Percentiles rank a stretch among this genome's conserved stretches.
These are phyloP conservation scores for Coccinonectria pachysandricola DNA, from an alignment of 2,329 filamentous ascomycete species.

Conservation along the genomic window DNA sequence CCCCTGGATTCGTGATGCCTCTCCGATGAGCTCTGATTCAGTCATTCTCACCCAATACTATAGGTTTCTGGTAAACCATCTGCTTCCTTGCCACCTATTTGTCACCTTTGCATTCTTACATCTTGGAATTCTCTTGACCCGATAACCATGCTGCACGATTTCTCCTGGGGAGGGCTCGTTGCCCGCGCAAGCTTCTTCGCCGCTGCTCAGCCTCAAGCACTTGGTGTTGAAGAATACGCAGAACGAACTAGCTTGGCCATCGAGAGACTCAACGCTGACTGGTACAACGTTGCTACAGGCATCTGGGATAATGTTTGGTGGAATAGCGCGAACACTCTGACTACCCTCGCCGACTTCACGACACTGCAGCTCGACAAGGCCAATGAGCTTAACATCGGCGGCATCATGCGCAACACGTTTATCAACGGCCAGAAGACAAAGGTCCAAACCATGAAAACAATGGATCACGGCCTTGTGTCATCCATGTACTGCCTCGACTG, in stretches of 20 bases:
- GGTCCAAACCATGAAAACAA: constrained; percentile 28
- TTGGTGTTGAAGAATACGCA: constrained; percentile 20
- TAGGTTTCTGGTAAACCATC: constrained; percentile 3
- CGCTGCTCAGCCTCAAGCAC: constrained; percentile 10
- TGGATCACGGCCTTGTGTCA: constrained; percentile 26
- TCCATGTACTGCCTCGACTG: constrained; percentile 28
- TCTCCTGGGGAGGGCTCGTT: constrained; percentile 15
- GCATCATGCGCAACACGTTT: constrained; percentile 35
- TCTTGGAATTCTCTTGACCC: too few relatives aligned
- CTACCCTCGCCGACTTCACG: constrained; percentile 47
- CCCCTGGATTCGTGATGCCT: too few relatives aligned
- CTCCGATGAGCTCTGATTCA: constrained; percentile 10
- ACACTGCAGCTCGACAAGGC: constrained; percentile 22
- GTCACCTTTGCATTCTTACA: too few relatives aligned
- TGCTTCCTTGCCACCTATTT: too few relatives aligned
- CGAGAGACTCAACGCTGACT: constrained; percentile 40
- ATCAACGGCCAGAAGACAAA: constrained; percentile 31
- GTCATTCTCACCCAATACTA: constrained; percentile 3
- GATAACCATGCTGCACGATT: constrained; percentile 15
- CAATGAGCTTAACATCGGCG: constrained; percentile 28
- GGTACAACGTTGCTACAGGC: constrained; percentile 50
- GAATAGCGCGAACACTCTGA: constrained; percentile 61
- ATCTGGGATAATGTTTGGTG: constrained; percentile 62
- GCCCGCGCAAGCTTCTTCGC: constrained; percentile 10
- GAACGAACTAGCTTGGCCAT: constrained; percentile 24